Conservation (phyloP, 768 basidiomycete species). For the Boletus rex-veris region DNA sequence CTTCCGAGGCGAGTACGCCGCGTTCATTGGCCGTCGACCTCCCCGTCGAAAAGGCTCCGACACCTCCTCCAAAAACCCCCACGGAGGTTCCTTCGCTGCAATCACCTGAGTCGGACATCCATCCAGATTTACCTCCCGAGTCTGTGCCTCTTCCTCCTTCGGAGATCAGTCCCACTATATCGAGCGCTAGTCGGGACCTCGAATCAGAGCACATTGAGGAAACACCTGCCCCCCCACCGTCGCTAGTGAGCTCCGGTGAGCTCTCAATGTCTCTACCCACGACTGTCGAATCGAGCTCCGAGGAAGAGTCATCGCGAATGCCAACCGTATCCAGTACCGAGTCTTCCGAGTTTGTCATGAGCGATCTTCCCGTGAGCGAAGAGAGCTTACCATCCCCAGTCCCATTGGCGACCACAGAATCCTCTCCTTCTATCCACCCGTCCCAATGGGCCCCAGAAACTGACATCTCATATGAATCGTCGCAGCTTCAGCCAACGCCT, state of each 20-base stretch:
- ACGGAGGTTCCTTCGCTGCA: constrained; percentile 25
- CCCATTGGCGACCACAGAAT: constrained; percentile 34
- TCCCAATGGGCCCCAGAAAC: constrained; percentile 62
- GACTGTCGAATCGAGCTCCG: constrained; percentile 32
- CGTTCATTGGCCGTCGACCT: constrained; percentile 37
- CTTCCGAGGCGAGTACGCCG: constrained; percentile 33
- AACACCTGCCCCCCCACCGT: constrained; percentile 4
- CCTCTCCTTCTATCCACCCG: constrained; percentile 38
- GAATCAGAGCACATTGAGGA: constrained; percentile 19
- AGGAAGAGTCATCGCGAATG: constrained; percentile 28
- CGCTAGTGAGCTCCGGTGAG: constrained; percentile 21
- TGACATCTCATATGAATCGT: constrained; percentile 72
- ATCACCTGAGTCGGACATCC: constrained; percentile 24
- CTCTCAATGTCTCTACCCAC: constrained; percentile 27
- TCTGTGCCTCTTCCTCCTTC: constrained; percentile 41
- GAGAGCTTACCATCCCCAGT: constrained; percentile 31
- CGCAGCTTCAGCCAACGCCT: constrained; percentile 68
- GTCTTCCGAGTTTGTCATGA: constrained; percentile 34
- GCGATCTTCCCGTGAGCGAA: constrained; percentile 29
- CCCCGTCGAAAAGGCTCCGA: constrained; percentile 19
- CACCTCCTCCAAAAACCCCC: constrained; percentile 29
- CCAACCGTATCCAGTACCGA: constrained; percentile 42
- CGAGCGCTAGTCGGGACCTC: constrained; percentile 20
- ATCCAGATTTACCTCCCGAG: constrained; percentile 16
- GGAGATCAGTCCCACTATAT: constrained; percentile 26